Evolutionary conservation across 2,329 filamentous ascomycete species (phyloP).

Genomic region (Diaporthe aspalathi): DNA sequence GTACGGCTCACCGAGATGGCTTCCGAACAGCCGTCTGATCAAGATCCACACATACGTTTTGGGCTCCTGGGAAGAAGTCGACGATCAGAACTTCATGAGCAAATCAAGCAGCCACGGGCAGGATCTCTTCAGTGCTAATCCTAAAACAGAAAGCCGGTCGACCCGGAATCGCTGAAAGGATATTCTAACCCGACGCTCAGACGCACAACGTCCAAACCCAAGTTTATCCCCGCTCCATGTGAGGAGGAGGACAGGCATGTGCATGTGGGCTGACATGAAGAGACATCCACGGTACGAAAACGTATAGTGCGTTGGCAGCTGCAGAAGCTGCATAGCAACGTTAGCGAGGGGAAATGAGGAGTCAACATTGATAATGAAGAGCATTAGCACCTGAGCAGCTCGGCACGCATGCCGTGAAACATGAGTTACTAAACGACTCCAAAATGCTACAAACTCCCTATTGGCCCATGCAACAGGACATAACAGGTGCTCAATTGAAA

Average conservation of each 20-base stretch:
- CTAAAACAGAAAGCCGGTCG: conserved; percentile 10
- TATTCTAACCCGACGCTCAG: background rate
- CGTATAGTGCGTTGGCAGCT: background rate
- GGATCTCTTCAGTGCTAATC: background rate
- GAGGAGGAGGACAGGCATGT: background rate
- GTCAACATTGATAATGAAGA: background rate
- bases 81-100: too few relatives aligned
- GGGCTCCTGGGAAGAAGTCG: too few relatives aligned
- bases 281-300: background rate
- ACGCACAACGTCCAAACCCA: conserved; percentile 9
- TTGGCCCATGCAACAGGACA: background rate
- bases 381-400: conserved; percentile 1
- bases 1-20: too few relatives aligned
- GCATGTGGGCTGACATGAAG: conserved; percentile 6
- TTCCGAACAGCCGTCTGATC: too few relatives aligned
- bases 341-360: conserved; percentile 24
- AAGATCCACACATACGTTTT: too few relatives aligned
- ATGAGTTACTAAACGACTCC: background rate
- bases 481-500: background rate
- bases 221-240: conserved; percentile 4
- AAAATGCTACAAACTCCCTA: background rate
- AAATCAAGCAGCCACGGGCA: background rate
- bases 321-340: conserved; percentile 14
- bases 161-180: background rate
- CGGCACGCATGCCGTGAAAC: conserved; percentile 29